Conservation (phyloP, 495 filamentous ascomycete genomes). For the Cercophora samala region DNA sequence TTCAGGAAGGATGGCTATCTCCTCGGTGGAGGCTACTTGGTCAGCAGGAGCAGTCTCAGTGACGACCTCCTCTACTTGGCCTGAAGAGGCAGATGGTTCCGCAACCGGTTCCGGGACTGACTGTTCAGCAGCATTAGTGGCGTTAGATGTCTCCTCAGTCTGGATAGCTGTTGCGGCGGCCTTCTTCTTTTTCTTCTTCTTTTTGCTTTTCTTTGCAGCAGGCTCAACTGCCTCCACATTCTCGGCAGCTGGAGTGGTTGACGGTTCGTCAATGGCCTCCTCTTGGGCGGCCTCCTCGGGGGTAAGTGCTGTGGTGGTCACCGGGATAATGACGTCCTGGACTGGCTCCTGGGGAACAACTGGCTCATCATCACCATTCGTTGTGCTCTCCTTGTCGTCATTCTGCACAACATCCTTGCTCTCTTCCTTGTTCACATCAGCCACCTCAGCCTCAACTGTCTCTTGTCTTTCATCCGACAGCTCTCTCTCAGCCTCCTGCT, state of each 20-base stretch:
- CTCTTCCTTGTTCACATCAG: not conserved
- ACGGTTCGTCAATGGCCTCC: constrained; percentile 6
- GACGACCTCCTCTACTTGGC: not conserved
- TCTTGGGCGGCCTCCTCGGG: constrained; percentile 11
- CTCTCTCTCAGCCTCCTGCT: not conserved
- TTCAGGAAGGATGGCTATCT: not conserved
- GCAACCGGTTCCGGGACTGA: not conserved
- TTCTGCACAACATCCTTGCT: not conserved
- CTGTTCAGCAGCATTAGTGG: not conserved
- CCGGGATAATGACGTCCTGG: not conserved
- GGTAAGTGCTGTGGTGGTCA: not conserved
- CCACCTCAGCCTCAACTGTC: not conserved
- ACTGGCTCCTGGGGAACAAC: not conserved
- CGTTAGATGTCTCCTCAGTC: constrained; percentile 16
- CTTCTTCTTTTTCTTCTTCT: constrained; percentile 35
- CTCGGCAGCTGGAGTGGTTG: constrained; percentile 6
- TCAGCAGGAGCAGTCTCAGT: not conserved
- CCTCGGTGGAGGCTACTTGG: not conserved
- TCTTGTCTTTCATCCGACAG: not conserved
- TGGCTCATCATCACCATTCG: not conserved
- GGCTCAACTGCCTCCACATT: constrained; percentile 12
- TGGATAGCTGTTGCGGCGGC: constrained; percentile 17
- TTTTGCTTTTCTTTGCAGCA: constrained; percentile 21
- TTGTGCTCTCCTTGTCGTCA: not conserved
- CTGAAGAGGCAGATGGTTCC: not conserved